Evolutionary conservation across 1,139 yeast genomes (phyloP), one percentile per base, ranked within the genome.

Genomic region (Candida dubliniensis): DNA sequence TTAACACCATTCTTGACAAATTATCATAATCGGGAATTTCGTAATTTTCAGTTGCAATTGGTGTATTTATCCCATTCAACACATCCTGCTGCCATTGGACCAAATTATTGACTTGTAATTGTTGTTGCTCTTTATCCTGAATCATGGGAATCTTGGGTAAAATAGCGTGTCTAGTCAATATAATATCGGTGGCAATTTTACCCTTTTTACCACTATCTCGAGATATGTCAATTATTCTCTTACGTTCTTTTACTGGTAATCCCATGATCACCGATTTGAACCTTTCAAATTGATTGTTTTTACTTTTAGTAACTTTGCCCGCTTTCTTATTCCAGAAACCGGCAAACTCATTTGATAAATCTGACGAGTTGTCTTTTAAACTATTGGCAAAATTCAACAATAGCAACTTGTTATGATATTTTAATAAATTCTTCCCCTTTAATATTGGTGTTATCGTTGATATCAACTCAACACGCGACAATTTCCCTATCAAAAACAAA

Each of bases 71-170:
- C n/a, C 95, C 95, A 58, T 85, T 91, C 41, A 86, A 79, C 24
- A 93, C 90, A 60, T 95, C 99, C 62, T 90, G 96, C 26, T 95
- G 90, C 95, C 96, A 90, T 54, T 85, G 85, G 44, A 82, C 77
- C 54, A 90, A 69, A 63, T 82, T 77, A 57, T 82, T 72, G 32
- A 74, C 76, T 48, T 69, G 77, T 46, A 71, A 59, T 50, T 70
- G 78, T 52, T 72, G 79, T 52, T 73, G 75, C 47, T 64, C 81
- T 48, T 77, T 74, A 50, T 79, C 84, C 50, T 81, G 79, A 31
- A 85, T 81, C 61, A 86, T 82, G 4, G 99, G 99, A 14, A 93
- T 84, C 56, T 86, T 87, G 0, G 99, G 98, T 44, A 91, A 76
- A 59, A 87, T 73, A 3, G 93, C 80, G 57, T 89, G 93, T 56